Conservation (phyloP, 495 filamentous ascomycete genomes). For the Ramalina peruviana region DNA sequence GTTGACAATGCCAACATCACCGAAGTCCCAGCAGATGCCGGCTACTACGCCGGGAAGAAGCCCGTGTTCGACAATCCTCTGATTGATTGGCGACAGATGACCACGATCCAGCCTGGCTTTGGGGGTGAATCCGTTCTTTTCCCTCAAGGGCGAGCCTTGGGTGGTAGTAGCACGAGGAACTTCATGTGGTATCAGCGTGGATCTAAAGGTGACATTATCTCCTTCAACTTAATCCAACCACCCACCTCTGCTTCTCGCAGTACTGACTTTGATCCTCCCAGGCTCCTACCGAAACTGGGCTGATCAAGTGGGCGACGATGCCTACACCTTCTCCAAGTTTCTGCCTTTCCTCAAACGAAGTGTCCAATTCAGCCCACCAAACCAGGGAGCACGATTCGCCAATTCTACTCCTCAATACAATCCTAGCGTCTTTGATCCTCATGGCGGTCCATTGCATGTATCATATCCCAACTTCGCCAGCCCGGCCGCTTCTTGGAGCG, state of each 20-base stretch:
- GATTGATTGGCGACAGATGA: slow-evolving; percentile 7
- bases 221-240: background rate
- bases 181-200: background rate
- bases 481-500: slow-evolving; percentile 16
- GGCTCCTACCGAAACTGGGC: background rate
- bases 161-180: background rate
- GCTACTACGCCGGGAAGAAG: slow-evolving; percentile 20
- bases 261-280: background rate
- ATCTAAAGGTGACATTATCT: no score
- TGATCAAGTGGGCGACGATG: slow-evolving; percentile 37
- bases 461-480: slow-evolving; percentile 3
- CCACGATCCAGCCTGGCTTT: slow-evolving; percentile 4
- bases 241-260: no score
- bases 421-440: background rate
- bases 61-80: slow-evolving; percentile 8
- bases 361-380: slow-evolving; percentile 36
- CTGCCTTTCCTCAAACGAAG: slow-evolving; percentile 42
- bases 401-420: background rate
- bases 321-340: slow-evolving; percentile 37
- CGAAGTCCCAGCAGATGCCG: slow-evolving; percentile 25
- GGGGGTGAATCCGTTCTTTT: background rate
- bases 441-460: slow-evolving; percentile 3
- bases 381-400: slow-evolving; percentile 12
- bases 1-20: slow-evolving; percentile 27
- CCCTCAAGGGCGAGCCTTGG: background rate